Evolutionary conservation across 306 rosid genomes (phyloP).

Genomic region (Casuarina glauca): DNA sequence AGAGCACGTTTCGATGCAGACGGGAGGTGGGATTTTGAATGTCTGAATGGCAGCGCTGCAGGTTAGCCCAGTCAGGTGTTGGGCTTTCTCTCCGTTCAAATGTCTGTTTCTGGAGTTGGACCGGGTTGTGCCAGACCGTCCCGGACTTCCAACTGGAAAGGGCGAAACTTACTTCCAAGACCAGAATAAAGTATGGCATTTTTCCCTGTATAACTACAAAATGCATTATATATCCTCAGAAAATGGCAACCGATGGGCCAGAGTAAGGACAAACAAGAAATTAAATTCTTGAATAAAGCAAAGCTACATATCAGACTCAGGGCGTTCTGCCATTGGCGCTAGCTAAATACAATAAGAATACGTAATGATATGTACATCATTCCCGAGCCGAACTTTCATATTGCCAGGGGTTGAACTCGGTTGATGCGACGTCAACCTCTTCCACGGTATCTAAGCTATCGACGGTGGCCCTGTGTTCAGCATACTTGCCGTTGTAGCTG

Average conservation of each 20-base stretch:
- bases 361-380: conserved; percentile 9
- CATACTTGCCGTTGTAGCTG: conserved; percentile 66
- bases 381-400: conserved; percentile 46
- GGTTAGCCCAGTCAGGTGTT: too few species aligned
- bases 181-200: too few species aligned
- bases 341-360: conserved; percentile 5
- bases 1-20: not conserved
- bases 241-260: not conserved
- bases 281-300: conserved; percentile 27
- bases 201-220: not conserved
- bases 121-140: not conserved
- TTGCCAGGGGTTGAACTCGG: conserved; percentile 84
- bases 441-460: conserved; percentile 46
- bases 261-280: not conserved
- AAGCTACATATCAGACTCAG: not conserved
- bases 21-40: too few species aligned
- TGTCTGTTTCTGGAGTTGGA: too few species aligned
- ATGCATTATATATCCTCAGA: not conserved
- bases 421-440: conserved; percentile 36
- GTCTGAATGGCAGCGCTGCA: too few species aligned
- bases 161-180: too few species aligned
- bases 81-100: too few species aligned
- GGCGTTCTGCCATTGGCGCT: conserved; percentile 13
- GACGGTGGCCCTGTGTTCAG: conserved; percentile 49
- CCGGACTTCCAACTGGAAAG: not conserved